These are phyloP conservation scores for Trichosporon sp. DNA, from an alignment of 1,284 basidiomycete species.

Conservation along the genomic window DNA sequence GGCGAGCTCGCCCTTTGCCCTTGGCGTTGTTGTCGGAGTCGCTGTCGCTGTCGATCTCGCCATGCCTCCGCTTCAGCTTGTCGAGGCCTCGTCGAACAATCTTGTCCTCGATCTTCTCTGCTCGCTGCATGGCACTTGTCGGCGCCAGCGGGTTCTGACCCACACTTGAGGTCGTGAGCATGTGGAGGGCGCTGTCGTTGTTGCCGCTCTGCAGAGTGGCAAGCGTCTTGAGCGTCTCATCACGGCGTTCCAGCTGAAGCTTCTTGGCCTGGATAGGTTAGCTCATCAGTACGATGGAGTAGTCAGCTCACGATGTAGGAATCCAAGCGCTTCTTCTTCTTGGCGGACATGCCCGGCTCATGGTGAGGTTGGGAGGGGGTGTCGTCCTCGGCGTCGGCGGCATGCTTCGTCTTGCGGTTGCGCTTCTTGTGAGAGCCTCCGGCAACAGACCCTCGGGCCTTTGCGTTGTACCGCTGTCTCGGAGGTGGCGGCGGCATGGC, in stretches of 20 bases:
- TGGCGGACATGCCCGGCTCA: constrained; percentile 42
- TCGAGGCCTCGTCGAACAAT: constrained; percentile 64
- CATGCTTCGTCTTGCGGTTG: constrained; percentile 26
- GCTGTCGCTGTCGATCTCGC: constrained; percentile 56
- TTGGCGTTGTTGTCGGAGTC: constrained; percentile 50
- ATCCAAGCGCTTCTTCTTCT: constrained; percentile 50
- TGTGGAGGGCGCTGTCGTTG: constrained; percentile 28
- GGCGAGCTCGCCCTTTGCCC: constrained; percentile 55
- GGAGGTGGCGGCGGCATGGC: constrained; percentile 41
- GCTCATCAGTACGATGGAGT: neutral
- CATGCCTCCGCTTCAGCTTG: constrained; percentile 55
- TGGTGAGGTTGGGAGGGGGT: constrained; percentile 44
- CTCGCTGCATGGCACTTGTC: constrained; percentile 55
- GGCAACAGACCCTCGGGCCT: constrained; percentile 44
- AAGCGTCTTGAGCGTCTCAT: constrained; percentile 41
- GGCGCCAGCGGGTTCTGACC: constrained; percentile 46
- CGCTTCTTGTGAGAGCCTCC: constrained; percentile 47
- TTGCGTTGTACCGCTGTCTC: constrained; percentile 45
- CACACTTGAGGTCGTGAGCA: constrained; percentile 35
- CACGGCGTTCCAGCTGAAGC: constrained; percentile 43
- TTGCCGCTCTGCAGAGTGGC: constrained; percentile 34
- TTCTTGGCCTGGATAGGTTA: constrained; percentile 41
- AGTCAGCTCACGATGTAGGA: constrained; percentile 53
- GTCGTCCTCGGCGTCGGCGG: constrained; percentile 38
- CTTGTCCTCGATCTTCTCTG: constrained; percentile 71